Conservation (phyloP, 2,329 filamentous ascomycete genomes). For the Chrysoporthe cubensis region DNA sequence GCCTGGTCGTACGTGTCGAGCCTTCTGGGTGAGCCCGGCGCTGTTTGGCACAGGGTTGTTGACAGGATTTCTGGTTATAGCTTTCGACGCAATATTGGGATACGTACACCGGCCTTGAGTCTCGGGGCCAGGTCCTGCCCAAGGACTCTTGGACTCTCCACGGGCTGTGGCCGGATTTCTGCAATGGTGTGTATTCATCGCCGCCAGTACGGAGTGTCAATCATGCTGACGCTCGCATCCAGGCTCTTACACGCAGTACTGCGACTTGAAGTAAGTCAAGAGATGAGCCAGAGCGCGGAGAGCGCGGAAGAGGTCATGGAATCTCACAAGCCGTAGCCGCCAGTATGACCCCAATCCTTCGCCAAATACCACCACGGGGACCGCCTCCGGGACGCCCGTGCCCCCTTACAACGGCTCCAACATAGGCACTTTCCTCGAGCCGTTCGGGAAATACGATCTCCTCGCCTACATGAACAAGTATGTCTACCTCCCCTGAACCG, state of each 20-base stretch:
- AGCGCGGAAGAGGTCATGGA: background rate
- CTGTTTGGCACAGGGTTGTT: background rate
- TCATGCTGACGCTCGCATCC: slow-evolving; percentile 35
- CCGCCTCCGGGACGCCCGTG: slow-evolving; percentile 55
- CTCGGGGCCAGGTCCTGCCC: slow-evolving; percentile 61
- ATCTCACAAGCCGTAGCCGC: slow-evolving; percentile 41
- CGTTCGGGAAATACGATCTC: slow-evolving; percentile 62
- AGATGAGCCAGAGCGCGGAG: background rate
- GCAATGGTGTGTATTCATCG: slow-evolving; percentile 40
- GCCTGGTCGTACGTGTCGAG: slow-evolving; percentile 49
- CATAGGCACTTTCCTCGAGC: slow-evolving; percentile 61
- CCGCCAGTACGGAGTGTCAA: background rate
- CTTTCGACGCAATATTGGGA: slow-evolving; percentile 68
- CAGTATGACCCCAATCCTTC: slow-evolving; percentile 66
- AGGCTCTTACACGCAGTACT: slow-evolving; percentile 69
- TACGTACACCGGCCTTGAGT: slow-evolving; percentile 64
- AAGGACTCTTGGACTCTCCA: slow-evolving; percentile 62
- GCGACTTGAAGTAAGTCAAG: slow-evolving; percentile 53
- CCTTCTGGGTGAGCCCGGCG: background rate
- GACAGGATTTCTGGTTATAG: slow-evolving; percentile 26
- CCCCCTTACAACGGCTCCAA: slow-evolving; percentile 60
- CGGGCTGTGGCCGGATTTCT: slow-evolving; percentile 61
- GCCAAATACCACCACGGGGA: slow-evolving; percentile 66
- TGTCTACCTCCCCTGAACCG: background rate
- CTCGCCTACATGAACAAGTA: slow-evolving; percentile 67